phyloP scores from a whole-genome alignment of 2,329 filamentous ascomycete species.

The Ramichloridium luteum region DNA sequence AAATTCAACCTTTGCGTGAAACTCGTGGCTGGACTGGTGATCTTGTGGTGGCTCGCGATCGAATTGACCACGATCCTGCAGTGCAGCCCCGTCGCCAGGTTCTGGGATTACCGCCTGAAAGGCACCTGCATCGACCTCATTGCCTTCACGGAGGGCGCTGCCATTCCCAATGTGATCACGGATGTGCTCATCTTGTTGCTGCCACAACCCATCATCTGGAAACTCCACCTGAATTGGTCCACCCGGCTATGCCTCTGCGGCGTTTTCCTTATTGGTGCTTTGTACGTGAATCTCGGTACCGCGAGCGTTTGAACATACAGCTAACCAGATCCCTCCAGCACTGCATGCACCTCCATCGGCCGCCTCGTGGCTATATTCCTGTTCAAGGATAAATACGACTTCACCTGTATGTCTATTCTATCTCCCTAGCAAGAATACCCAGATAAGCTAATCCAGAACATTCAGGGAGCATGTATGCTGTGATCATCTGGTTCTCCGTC shows the following conservation, averaged over 20 bases:
- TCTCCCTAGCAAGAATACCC: too few relatives aligned
- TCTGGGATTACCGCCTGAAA: conserved; percentile 5
- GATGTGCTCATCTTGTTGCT: conserved; percentile 9
- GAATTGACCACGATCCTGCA: conserved; percentile 8
- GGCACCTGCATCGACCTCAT: conserved; percentile 8
- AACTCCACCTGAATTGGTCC: conserved; percentile 5
- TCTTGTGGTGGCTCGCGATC: conserved; percentile 8
- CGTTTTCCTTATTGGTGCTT: conserved; percentile 9
- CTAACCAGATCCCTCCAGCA: conserved; percentile 3
- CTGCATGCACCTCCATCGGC: conserved; percentile 7
- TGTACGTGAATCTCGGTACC: conserved; percentile 5
- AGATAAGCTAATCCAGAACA: too few relatives aligned
- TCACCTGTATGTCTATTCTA: conserved; percentile 6
- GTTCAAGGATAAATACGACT: conserved; percentile 4
- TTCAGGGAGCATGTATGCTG: conserved; percentile 3
- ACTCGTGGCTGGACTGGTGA: conserved; percentile 6
- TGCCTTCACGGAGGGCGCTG: conserved; percentile 7
- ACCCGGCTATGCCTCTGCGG: conserved; percentile 6
- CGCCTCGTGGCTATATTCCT: conserved; percentile 6
- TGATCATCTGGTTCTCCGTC: conserved; percentile 9
- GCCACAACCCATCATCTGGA: conserved; percentile 9
- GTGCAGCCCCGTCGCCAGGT: conserved; percentile 8
- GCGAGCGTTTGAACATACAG: not conserved
- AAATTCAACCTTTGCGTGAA: conserved; percentile 3
- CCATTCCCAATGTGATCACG: conserved; percentile 10